Evolutionary conservation across 345 rosid species (phyloP), one percentile per base, ranked within the genome.

Genomic region (Ceriops zippeliana): DNA sequence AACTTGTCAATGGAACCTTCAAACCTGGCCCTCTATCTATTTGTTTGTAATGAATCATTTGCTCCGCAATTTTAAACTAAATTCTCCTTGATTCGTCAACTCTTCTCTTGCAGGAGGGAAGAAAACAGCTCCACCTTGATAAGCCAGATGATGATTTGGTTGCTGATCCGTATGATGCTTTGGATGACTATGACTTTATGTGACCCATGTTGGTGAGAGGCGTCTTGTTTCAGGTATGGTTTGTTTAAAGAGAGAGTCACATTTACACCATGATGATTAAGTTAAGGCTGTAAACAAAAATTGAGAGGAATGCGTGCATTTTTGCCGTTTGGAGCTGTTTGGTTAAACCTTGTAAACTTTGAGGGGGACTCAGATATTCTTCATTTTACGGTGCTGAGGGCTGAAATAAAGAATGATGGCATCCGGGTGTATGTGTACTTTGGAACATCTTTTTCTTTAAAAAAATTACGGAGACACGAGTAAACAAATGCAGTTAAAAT

Each of bases 101-200:
- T 27, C n/a, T 27, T 15, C 21, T 52, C 49, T 51, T 32, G 49
- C 87, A 79, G 84, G 83, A 70, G 90, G 83, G 53, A 95, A 87
- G 88, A 93, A 91, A 95, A 77, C 93, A 91, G 73, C 89, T 90
- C 47, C 87, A 73, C 62, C 79, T 91, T 5, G 97, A 88, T 75
- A 95, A 81, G 75, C 85, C 91, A 0, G 87, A 88, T 15, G 96
- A 91, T 37, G 93, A 90, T 74, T 28, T 91, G 54, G 93, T 64
- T 70, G 82, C 69, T 52, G 73, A 77, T 67, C 54, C 82, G 47
- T 89, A 86, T n/a, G 86, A 80, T 52, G 89, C 82, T 20, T 65
- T 80, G 21, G 97, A 95, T 30, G 98, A 95, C 27, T 86, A 71
- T 10, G 99, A 91, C 71, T 95, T 95, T 75, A 95, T 95, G 99